Conservation (phyloP, 2,329 filamentous ascomycete genomes). For the Simplicillium aogashimaense region DNA sequence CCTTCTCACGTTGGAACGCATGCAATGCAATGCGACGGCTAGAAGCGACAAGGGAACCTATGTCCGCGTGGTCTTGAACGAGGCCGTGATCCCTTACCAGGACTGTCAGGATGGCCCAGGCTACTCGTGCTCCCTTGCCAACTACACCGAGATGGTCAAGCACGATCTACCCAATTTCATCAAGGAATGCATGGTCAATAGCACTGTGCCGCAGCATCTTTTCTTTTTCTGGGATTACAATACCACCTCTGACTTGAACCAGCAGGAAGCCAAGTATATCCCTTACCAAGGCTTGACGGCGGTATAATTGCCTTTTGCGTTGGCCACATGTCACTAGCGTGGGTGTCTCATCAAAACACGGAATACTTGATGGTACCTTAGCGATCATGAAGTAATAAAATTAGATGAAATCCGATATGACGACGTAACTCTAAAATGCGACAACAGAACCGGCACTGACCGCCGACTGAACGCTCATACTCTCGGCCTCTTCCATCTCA, state of each 20-base stretch:
- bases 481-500: slow-evolving; percentile 11
- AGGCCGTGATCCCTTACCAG: neutral
- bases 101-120: neutral
- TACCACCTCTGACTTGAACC: neutral
- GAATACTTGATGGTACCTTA: too few relatives aligned
- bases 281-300: neutral
- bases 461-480: slow-evolving; percentile 4
- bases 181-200: neutral
- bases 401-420: too few relatives aligned
- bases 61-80: neutral
- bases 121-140: neutral
- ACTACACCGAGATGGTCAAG: neutral
- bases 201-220: neutral
- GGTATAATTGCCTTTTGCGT: neutral
- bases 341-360: too few relatives aligned
- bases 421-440: too few relatives aligned
- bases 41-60: neutral
- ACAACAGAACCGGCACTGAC: slow-evolving; percentile 18
- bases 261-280: neutral
- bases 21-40: neutral
- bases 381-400: too few relatives aligned
- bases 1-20: neutral
- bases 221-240: neutral
- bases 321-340: too few relatives aligned
- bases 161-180: neutral